Conservation (phyloP, 1,139 yeast genomes). For the Yamadazyma mexicana region DNA sequence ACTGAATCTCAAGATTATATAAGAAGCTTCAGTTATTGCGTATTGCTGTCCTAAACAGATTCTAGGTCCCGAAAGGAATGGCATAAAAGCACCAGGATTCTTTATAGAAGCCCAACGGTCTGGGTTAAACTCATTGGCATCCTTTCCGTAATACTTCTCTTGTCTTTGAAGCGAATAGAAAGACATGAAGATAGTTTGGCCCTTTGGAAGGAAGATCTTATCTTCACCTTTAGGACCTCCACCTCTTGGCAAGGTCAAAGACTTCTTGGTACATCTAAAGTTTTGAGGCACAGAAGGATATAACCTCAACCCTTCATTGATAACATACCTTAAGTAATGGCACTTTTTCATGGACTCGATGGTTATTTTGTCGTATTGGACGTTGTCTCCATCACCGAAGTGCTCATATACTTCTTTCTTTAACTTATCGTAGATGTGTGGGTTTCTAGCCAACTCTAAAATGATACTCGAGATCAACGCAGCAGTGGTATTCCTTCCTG, state of each 20-base stretch:
- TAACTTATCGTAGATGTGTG: conserved; percentile 34
- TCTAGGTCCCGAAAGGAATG: conserved; percentile 48
- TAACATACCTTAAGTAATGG: conserved; percentile 45
- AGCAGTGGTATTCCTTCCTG: conserved; percentile 57
- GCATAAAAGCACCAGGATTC: conserved; percentile 38
- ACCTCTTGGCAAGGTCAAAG: conserved; percentile 53
- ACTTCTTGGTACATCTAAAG: conserved; percentile 39
- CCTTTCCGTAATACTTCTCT: conserved; percentile 44
- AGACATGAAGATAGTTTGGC: conserved; percentile 42
- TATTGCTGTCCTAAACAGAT: conserved; percentile 48
- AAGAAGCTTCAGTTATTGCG: conserved; percentile 47
- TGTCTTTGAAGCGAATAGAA: conserved; percentile 46
- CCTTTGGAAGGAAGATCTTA: conserved; percentile 46
- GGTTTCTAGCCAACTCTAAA: conserved; percentile 43
- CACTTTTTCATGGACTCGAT: conserved; percentile 52
- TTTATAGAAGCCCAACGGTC: conserved; percentile 46
- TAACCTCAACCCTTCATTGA: conserved; percentile 52
- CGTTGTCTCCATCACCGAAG: conserved; percentile 26
- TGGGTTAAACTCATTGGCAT: conserved; percentile 47
- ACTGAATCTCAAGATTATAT: conserved; percentile 23
- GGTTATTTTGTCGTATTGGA: conserved; percentile 20
- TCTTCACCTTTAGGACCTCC: conserved; percentile 47
- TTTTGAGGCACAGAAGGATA: conserved; percentile 58
- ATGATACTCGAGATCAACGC: conserved; percentile 44
- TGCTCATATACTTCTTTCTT: conserved; percentile 29